Conservation (phyloP, 805 yeast species). For the Saccharomycopsis sp. region DNA sequence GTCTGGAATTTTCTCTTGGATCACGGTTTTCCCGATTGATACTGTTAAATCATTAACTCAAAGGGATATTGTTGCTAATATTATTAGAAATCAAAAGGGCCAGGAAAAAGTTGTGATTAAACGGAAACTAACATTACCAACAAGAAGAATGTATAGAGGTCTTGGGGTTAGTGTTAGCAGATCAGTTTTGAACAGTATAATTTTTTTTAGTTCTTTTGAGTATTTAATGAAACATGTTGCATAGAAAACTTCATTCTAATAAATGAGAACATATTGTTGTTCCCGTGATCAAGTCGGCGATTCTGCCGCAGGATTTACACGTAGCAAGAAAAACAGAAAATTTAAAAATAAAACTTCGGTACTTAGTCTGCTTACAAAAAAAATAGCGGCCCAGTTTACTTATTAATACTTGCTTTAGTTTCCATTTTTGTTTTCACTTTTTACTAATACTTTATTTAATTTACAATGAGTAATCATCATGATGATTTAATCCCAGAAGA, state of each 20-base stretch:
- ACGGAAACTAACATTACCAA: conserved; percentile 34
- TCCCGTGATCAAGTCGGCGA: background rate
- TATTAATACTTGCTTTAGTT: too few relatives aligned
- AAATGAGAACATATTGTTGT: background rate
- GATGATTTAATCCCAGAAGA: conserved; percentile 60
- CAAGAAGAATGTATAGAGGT: conserved; percentile 61
- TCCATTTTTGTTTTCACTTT: too few relatives aligned
- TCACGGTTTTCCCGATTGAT: conserved; percentile 70
- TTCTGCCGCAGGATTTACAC: too few relatives aligned
- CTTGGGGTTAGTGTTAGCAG: conserved; percentile 68
- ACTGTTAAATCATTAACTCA: conserved; percentile 73
- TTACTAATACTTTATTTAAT: too few relatives aligned
- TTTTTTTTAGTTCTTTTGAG: conserved; percentile 69
- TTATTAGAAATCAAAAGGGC: conserved; percentile 47
- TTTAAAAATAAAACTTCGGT: too few relatives aligned
- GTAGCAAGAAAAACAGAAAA: too few relatives aligned
- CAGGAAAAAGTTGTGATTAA: conserved; percentile 30
- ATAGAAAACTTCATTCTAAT: conserved; percentile 23
- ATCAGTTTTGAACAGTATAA: conserved; percentile 66
- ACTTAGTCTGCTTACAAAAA: too few relatives aligned
- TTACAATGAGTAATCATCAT: conserved; percentile 25
- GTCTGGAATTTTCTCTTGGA: conserved; percentile 73
- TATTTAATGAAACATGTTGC: conserved; percentile 51
- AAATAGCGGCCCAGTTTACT: too few relatives aligned
- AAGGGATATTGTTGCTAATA: conserved; percentile 62